Base-by-base conservation (phyloP, 352 stramenopile genomes). In the Pythium rishiriense region DNA sequence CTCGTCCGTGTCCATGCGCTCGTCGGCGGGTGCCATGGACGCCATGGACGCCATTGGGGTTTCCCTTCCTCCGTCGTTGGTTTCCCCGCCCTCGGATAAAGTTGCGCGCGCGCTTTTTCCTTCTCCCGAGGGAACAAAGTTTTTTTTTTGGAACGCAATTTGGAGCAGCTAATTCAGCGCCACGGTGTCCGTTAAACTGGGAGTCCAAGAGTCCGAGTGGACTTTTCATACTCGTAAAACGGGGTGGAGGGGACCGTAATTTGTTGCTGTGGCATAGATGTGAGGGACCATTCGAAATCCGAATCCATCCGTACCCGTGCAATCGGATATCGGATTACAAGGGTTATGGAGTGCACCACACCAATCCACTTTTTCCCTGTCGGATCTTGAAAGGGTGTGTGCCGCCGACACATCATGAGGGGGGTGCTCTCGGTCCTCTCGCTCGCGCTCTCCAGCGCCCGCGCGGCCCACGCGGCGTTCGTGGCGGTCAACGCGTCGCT, bases 401-500 rank as follows among this genome's bases (percentile, higher is more conserved):
- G n/a, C n/a, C n/a, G n/a, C n/a, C n/a, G n/a, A n/a, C n/a, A n/a
- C n/a, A n/a, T n/a, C n/a, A n/a, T n/a, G n/a, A n/a, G n/a, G n/a
- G n/a, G n/a, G n/a, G n/a, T n/a, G n/a, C n/a, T n/a, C n/a, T n/a
- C n/a, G n/a, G n/a, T n/a, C n/a, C n/a, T n/a, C 21, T 19, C n/a
- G 41, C 21, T 47, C 41, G 19, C 41, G 19, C 21, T 24, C 19
- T 25, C 26, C 19, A 4, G 28, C 17, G 24, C 8, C 26, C 47
- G 29, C 47, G 14, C 15, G 14, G 17, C 19, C 14, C 28, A 54
- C n/a, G 47, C 49, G 17, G 45, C 48, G 17, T 83, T 78, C 59
- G 48, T 47, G n/a, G 24, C 72, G n/a, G 64, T 82, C 15, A 79
- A 85, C 63, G 82, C 72, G 76, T 82, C 76, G 49, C 62, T 81